These are phyloP conservation scores for Diplotaxis tenuifolia DNA, from an alignment of 345 rosid genomes.

Conservation along the genomic window DNA sequence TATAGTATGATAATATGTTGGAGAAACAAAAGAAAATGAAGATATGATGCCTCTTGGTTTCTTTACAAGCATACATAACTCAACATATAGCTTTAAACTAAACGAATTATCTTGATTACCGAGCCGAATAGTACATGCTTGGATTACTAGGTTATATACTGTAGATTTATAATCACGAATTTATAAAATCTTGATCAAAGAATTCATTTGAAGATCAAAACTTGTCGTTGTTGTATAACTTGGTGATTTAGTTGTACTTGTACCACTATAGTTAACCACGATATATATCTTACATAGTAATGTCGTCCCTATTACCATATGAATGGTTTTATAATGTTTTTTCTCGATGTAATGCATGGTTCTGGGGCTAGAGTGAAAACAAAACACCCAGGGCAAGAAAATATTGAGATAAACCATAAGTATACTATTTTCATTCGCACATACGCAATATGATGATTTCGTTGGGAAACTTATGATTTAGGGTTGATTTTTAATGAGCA, in stretches of 20 bases:
- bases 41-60: background rate
- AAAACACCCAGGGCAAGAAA: conserved; percentile 1
- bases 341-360: background rate
- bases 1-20: background rate
- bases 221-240: background rate
- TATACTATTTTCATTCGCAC: background rate
- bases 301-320: background rate
- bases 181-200: background rate
- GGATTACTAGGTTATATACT: background rate
- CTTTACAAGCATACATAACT: background rate
- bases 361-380: background rate
- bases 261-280: background rate
- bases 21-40: background rate
- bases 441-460: background rate
- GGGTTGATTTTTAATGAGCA: conserved; percentile 19
- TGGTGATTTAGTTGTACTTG: background rate
- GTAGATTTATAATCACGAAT: background rate
- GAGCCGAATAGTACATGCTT: background rate
- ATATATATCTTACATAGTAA: background rate
- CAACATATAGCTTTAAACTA: background rate
- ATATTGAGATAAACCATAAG: background rate
- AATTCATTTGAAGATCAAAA: background rate
- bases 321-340: background rate
- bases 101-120: background rate
- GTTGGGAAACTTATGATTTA: background rate